phyloP scores from a whole-genome alignment of 805 yeast species.

The baker's yeast (Saccharomyces cerevisiae) region DNA sequence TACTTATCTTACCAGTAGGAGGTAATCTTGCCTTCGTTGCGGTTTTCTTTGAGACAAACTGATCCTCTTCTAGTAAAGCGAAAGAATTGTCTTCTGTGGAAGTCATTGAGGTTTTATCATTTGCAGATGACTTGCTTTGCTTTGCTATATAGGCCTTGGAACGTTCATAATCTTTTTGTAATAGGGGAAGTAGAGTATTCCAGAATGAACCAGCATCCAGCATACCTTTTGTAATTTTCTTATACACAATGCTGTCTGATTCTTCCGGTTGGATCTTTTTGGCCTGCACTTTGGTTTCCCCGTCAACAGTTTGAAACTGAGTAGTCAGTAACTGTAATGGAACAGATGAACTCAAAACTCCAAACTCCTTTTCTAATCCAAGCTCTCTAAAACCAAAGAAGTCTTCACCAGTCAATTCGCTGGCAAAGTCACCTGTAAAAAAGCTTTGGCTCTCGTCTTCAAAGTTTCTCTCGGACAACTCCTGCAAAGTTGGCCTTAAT shows the following conservation, averaged over 20 bases:
- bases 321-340: constrained; percentile 70
- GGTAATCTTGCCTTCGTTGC: constrained; percentile 74
- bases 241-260: constrained; percentile 47
- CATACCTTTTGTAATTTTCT: constrained; percentile 44
- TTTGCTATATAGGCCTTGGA: constrained; percentile 38
- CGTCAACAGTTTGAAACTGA: constrained; percentile 57
- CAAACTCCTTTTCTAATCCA: constrained; percentile 88
- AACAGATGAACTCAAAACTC: constrained; percentile 71
- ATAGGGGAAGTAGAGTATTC: constrained; percentile 48
- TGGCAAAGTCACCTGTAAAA: constrained; percentile 88
- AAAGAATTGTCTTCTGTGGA: constrained; percentile 31
- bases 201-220: constrained; percentile 43
- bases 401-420: constrained; percentile 84
- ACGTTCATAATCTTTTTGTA: constrained; percentile 34
- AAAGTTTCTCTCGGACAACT: constrained; percentile 68
- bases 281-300: constrained; percentile 45
- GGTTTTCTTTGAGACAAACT: constrained; percentile 63
- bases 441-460: constrained; percentile 90
- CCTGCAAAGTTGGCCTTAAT: constrained; percentile 70
- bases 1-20: constrained; percentile 78
- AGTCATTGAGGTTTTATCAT: constrained; percentile 27
- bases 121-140: constrained; percentile 34
- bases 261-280: constrained; percentile 56
- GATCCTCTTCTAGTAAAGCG: constrained; percentile 72
- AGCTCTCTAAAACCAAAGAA: constrained; percentile 94